These are phyloP conservation scores for Backusella sp. DNA, from an alignment of 192 early-diverging fungal genomes.

Conservation along the genomic window DNA sequence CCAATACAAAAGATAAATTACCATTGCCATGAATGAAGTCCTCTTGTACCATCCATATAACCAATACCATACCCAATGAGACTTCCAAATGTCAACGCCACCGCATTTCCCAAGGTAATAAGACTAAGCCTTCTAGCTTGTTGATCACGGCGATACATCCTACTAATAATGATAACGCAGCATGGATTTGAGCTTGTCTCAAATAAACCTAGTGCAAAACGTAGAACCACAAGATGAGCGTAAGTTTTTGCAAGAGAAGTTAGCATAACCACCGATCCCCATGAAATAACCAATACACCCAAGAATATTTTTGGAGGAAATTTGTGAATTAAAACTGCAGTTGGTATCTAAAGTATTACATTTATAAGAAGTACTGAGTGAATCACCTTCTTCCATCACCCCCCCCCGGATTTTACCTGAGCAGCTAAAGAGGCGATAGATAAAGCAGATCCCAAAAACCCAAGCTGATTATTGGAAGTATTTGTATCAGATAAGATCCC, in stretches of 20 bases:
- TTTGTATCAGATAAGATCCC: constrained; percentile 10
- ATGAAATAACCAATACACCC: constrained; percentile 16
- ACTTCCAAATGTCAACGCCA: constrained; percentile 17
- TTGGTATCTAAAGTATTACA: constrained; percentile 15
- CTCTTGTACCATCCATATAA: constrained; percentile 3
- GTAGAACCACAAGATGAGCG: constrained; percentile 21
- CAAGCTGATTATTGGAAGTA: constrained; percentile 7
- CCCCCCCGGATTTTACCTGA: neutral
- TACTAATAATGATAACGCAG: constrained; percentile 15
- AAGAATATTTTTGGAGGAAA: constrained; percentile 8
- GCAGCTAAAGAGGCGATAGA: constrained; percentile 18
- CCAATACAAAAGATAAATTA: neutral
- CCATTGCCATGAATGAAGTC: constrained; percentile 28
- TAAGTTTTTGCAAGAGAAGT: constrained; percentile 20
- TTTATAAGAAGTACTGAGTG: neutral
- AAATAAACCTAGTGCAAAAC: constrained; percentile 27
- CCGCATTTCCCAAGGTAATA: constrained; percentile 18
- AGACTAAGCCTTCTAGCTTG: neutral
- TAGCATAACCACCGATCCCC: constrained; percentile 17
- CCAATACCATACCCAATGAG: constrained; percentile 27
- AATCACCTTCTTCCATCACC: too few species aligned
- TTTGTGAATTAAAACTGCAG: constrained; percentile 24
- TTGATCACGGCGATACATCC: constrained; percentile 25
- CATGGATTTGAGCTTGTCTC: constrained; percentile 21
- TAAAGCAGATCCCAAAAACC: constrained; percentile 24